Conservation (phyloP, 1,284 basidiomycete species). For the Taiwanofungus camphoratus region DNA sequence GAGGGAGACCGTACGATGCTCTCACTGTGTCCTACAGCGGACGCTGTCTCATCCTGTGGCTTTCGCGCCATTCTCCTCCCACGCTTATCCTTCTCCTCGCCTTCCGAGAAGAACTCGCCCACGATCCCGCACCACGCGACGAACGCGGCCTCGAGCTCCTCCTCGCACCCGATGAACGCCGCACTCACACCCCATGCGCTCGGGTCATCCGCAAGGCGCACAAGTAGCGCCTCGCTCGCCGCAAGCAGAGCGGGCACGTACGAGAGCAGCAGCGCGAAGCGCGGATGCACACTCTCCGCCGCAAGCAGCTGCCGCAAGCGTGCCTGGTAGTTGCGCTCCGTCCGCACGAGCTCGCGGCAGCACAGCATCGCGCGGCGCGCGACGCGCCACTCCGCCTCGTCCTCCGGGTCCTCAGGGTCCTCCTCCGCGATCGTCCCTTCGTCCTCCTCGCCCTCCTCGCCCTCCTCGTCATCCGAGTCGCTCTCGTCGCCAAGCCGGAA, state of each 20-base stretch:
- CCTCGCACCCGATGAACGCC: constrained; percentile 50
- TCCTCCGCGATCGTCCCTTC: constrained; percentile 11
- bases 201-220: constrained; percentile 49
- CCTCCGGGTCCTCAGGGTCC: constrained; percentile 16
- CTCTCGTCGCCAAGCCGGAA: constrained; percentile 21
- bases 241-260: constrained; percentile 45
- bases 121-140: constrained; percentile 59
- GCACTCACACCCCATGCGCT: constrained; percentile 55
- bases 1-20: constrained; percentile 6
- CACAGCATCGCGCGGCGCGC: constrained; percentile 54
- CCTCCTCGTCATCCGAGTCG: constrained; percentile 21
- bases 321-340: constrained; percentile 57
- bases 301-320: constrained; percentile 39
- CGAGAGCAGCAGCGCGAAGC: constrained; percentile 47
- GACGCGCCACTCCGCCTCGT: constrained; percentile 42
- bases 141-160: constrained; percentile 49
- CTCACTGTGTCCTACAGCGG: constrained; percentile 8
- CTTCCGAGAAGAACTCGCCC: constrained; percentile 47
- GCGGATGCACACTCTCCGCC: constrained; percentile 34
- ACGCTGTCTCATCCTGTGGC: constrained; percentile 15
- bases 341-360: constrained; percentile 57
- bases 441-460: constrained; percentile 11
- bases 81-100: constrained; percentile 20
- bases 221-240: constrained; percentile 42
- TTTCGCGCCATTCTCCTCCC: constrained; percentile 16